Base-by-base conservation (phyloP, 768 basidiomycete genomes). In the Xerocomellus amylosporus region DNA sequence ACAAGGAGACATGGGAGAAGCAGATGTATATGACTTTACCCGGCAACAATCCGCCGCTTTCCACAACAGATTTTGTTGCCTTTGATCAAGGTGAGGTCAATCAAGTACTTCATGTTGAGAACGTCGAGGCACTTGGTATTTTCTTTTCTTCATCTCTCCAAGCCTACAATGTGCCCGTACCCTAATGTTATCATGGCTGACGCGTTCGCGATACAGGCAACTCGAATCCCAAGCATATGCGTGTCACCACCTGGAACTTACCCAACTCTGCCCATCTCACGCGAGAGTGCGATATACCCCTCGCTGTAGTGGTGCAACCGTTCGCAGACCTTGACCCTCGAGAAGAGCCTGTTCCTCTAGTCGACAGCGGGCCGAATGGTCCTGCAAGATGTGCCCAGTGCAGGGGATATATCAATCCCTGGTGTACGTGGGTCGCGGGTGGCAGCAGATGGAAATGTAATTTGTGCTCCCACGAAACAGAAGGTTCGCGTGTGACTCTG, bases 391-490 rank as follows among this genome's bases (percentile, higher is more conserved):
- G 97, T 63, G 81, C 77, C 42, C 77, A 81, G 33, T 99, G 97
- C 70, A 79, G 91, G 60, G 91, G 80, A 0, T 99, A 98, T 69
- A 78, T 99, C 62, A 98, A 98, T 65, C 89, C 94, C 0, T 98
- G 93, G 93, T 93, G 88, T 69, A 75, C 75, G 24, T 99, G 92
- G 85, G 73, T 81, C 19, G 80, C 87, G 9, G 90, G 90, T 3
- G 97, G 97, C 6, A 79, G 80, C 54, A 83, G 79, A 60, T 99
- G 95, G 92, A 85, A 79, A 62, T 99, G 97, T 69, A 98, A 98
- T 76, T 68, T 99, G 15, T 99, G 97, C 72, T 73, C 76, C 2
- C 81, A 85, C 59, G 83, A 88, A 64, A 93, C 90, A n/a, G 79
- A 84, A 75, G 94, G 96, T 95, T 60, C 61, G 87, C 17, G n/a